These are phyloP conservation scores for Fusarium coffeatum DNA, from an alignment of 2,329 filamentous ascomycete genomes.

Conservation along the genomic window DNA sequence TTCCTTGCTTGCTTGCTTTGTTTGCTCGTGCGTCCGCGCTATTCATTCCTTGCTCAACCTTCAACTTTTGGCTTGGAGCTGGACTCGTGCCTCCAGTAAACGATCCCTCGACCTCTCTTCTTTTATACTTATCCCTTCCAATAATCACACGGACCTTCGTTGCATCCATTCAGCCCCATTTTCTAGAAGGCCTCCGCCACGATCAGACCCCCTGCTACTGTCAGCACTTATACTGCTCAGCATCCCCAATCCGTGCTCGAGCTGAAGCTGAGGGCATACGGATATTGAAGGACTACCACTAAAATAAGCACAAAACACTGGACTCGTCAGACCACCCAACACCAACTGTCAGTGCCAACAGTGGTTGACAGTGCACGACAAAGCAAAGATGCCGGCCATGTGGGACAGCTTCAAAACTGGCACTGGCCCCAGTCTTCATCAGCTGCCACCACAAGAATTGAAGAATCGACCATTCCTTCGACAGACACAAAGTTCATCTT, in stretches of 20 bases:
- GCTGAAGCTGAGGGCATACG: conserved; percentile 14
- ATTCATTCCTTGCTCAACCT: conserved; percentile 23
- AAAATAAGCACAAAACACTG: conserved; percentile 35
- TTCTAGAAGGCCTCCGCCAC: conserved; percentile 27
- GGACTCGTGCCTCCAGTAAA: conserved; percentile 36
- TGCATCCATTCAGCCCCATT: conserved; percentile 15
- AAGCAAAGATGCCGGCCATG: conserved; percentile 42
- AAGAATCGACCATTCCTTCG: conserved; percentile 46
- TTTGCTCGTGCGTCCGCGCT: not conserved
- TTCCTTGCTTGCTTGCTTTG: not conserved
- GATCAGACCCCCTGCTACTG: conserved; percentile 18
- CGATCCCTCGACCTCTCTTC: conserved; percentile 13
- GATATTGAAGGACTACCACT: conserved; percentile 22
- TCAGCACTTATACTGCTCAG: conserved; percentile 34
- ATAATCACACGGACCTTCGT: conserved; percentile 6
- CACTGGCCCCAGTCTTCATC: conserved; percentile 36
- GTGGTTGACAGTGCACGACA: conserved; percentile 16
- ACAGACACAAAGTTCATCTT: conserved; percentile 20
- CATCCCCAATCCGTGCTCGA: conserved; percentile 10
- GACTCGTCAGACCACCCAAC: conserved; percentile 14
- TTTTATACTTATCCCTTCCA: conserved; percentile 16
- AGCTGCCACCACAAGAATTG: conserved; percentile 44
- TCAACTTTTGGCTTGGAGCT: conserved; percentile 34
- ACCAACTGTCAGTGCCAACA: conserved; percentile 13
- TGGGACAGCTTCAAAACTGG: conserved; percentile 45